Percentiles rank a stretch among this genome's conserved stretches.
phyloP scores from a whole-genome alignment of 345 rosid genomes.

The Schrenkiella parvula region DNA sequence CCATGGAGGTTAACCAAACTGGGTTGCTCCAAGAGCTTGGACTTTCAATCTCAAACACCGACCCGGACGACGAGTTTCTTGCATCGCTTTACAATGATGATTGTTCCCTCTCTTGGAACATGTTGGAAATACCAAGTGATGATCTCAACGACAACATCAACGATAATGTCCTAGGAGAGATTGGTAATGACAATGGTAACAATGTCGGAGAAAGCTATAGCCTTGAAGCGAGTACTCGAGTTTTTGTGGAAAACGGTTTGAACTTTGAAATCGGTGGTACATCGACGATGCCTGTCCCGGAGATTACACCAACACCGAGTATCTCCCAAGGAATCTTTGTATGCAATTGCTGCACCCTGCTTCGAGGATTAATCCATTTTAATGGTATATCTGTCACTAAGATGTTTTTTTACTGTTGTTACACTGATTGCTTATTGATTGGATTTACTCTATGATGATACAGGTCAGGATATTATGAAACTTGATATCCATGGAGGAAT shows the following conservation, averaged over 20 bases:
- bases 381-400: neutral
- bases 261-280: slow-evolving; percentile 3
- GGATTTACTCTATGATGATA: neutral
- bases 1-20: neutral
- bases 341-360: slow-evolving; percentile 12
- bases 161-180: neutral
- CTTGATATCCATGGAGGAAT: slow-evolving; percentile 10
- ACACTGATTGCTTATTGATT: neutral
- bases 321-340: neutral
- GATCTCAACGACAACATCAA: neutral
- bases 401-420: neutral
- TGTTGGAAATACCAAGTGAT: neutral
- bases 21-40: neutral
- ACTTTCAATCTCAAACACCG: neutral
- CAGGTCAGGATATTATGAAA: neutral
- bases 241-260: neutral
- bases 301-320: neutral
- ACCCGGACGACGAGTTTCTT: neutral
- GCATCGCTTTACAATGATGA: neutral
- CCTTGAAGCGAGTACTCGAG: slow-evolving; percentile 14
- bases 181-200: neutral
- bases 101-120: neutral
- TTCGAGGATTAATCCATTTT: neutral
- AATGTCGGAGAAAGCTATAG: neutral
- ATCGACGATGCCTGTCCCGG: neutral